Conservation (phyloP, 2,329 filamentous ascomycete genomes). For the Ampelomyces quisqualis region DNA sequence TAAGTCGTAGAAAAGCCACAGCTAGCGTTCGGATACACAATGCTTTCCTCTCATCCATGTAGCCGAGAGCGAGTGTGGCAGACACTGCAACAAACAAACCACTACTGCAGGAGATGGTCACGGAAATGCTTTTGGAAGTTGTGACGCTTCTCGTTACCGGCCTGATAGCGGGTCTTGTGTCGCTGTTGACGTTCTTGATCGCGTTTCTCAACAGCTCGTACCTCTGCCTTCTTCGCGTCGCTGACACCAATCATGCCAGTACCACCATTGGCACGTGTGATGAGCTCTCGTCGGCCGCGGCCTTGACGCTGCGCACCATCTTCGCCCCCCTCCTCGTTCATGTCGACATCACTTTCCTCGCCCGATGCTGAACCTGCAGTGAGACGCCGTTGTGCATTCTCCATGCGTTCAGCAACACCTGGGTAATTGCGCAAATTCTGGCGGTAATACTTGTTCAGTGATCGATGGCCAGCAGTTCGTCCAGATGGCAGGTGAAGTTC, state of each 20-base stretch:
- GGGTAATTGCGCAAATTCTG: constrained; percentile 90
- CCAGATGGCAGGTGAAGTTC: constrained; percentile 92
- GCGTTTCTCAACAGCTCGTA: constrained; percentile 66
- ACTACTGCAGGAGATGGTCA: constrained; percentile 56
- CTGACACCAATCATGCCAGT: constrained; percentile 75
- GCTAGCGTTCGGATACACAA: no score
- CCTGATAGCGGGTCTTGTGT: constrained; percentile 61
- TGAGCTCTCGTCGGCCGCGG: constrained; percentile 44
- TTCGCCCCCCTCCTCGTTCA: constrained; percentile 27
- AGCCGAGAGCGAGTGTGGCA: neutral
- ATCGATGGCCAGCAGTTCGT: constrained; percentile 85
- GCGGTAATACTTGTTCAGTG: constrained; percentile 81
- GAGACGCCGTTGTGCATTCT: constrained; percentile 66
- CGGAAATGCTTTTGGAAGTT: constrained; percentile 80
- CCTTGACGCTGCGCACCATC: constrained; percentile 17
- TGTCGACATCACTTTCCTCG: constrained; percentile 42
- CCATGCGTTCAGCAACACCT: constrained; percentile 70
- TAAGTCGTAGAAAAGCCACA: constrained; percentile 4
- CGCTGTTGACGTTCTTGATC: constrained; percentile 65
- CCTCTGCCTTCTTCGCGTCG: constrained; percentile 71
- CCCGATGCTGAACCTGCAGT: constrained; percentile 48
- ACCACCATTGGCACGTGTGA: constrained; percentile 70
- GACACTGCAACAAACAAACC: neutral
- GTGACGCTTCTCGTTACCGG: constrained; percentile 68
- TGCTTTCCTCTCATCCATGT: no score